Evolutionary conservation across 2,329 filamentous ascomycete genomes (phyloP), one percentile per base, ranked within the genome.

Genomic region (Magnaporthiopsis incrustans): DNA sequence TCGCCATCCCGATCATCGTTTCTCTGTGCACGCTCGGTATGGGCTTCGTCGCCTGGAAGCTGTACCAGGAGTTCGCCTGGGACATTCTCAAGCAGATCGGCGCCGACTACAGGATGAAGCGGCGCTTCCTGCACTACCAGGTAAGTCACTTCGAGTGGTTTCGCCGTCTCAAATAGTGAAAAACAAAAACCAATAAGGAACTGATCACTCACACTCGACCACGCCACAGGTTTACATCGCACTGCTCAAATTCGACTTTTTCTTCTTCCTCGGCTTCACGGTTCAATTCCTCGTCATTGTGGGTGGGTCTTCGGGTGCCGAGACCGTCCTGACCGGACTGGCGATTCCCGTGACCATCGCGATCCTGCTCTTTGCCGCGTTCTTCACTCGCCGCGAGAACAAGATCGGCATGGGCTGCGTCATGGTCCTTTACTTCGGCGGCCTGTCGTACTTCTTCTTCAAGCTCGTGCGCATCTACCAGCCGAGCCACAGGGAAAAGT

Each of bases 21-120:
- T 92, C 86, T 1, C 77, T 96, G 35, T 85, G 85, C 35, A 94
- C 90, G 3, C 68, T 93, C 7, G 72, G 86, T 63, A 88, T 98
- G 82, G 82, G 82, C 18, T 89, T 92, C 67, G 80, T 93, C 62
- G 88, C 94, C 2, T 98, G 92, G 90, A 97, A 97, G 79, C 83
- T 99, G 38, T 98, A 99, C 74, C 92, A 97, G 73, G 94, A 97
- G 76, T 99, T 99, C 77, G 94, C 95, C 14, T 99, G 95, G 95
- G 95, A 95, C 65, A 99, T 99, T 72, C 92, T 99, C 78, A 99
- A 99, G 82, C 93, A 96, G 76, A 99, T 99, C 74, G 96, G 93
- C 73, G 95, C 95, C 62, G 95, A 99, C 79, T 85, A 97, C 73
- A 88, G 92, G 71, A 92, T 99, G 89, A 98, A 97, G 84, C 89